Evolutionary conservation across 129 eudicot genomes (phyloP).

Genomic region (Lonicera japonica): DNA sequence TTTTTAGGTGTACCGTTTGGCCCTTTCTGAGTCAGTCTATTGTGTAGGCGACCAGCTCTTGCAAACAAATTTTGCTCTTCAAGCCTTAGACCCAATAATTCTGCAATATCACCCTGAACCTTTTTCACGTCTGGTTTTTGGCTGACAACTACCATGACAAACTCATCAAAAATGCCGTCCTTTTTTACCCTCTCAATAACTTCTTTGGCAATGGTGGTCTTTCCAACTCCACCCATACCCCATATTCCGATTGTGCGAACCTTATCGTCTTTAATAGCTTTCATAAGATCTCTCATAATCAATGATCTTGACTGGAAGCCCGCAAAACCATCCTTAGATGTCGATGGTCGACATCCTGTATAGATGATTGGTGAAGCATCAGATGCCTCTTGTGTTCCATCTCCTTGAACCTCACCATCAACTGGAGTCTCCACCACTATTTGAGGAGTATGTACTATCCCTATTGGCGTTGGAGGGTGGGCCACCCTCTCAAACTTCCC

Average conservation of each 20-base stretch:
- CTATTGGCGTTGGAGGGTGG: not conserved
- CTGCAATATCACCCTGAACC: conserved; percentile 10
- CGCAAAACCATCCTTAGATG: not conserved
- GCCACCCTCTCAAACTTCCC: not conserved
- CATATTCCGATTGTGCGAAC: not conserved
- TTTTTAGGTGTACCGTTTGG: not conserved
- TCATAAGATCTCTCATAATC: conserved; percentile 3
- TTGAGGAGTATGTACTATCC: not conserved
- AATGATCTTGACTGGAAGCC: not conserved
- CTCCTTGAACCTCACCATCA: too few species aligned
- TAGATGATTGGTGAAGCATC: not conserved
- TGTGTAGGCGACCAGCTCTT: not conserved
- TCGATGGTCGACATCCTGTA: not conserved
- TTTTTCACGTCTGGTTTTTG: not conserved
- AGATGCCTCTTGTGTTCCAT: too few species aligned
- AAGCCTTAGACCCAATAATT: not conserved
- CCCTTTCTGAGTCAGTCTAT: not conserved
- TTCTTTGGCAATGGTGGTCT: conserved; percentile 9
- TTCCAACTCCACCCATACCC: conserved; percentile 22
- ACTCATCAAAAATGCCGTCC: not conserved
- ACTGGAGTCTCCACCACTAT: too few species aligned
- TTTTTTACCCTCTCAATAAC: not conserved
- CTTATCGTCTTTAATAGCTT: conserved; percentile 2
- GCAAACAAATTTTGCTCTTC: not conserved
- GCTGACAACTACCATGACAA: conserved; percentile 8